Percentiles rank a stretch among this genome's conserved stretches.
Conservation (phyloP, 2,329 filamentous ascomycete genomes). For the Fusarium armeniacum region DNA sequence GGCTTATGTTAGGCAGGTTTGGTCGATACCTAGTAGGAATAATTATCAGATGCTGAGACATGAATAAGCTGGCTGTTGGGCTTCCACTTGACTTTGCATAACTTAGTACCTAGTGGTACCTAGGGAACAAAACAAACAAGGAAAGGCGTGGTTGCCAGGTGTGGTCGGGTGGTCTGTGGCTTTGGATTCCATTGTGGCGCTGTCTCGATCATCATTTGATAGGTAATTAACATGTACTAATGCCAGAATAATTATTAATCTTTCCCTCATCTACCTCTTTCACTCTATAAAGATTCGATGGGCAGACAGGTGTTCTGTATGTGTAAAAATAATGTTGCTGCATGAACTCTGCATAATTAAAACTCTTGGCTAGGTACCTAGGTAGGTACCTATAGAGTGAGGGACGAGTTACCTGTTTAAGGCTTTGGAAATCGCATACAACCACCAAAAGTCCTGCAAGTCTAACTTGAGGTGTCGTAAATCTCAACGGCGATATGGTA, state of each 20-base stretch:
- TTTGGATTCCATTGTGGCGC: conserved; percentile 7
- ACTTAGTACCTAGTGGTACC: too few relatives aligned
- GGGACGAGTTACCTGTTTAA: too few relatives aligned
- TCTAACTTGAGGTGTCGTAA: too few relatives aligned
- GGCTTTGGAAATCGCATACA: too few relatives aligned
- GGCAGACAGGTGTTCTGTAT: too few relatives aligned
- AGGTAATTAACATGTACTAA: background rate
- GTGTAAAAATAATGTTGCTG: too few relatives aligned
- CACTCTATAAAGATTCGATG: background rate
- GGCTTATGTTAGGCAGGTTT: conserved; percentile 15
- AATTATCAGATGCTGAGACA: background rate
- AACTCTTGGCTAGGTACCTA: too few relatives aligned
- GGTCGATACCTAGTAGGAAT: background rate
- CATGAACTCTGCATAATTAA: too few relatives aligned
- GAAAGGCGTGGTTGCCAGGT: conserved; percentile 10
- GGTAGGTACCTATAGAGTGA: too few relatives aligned
- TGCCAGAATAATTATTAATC: background rate
- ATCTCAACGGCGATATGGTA: too few relatives aligned
- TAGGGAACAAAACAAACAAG: background rate
- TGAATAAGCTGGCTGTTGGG: background rate
- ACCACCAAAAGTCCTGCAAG: too few relatives aligned
- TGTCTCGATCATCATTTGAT: conserved; percentile 4
- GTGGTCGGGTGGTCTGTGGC: background rate
- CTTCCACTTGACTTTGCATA: background rate
- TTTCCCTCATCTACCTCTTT: background rate